phyloP scores from a whole-genome alignment of 495 filamentous ascomycete genomes.

The Staphylotrichum longicolle region DNA sequence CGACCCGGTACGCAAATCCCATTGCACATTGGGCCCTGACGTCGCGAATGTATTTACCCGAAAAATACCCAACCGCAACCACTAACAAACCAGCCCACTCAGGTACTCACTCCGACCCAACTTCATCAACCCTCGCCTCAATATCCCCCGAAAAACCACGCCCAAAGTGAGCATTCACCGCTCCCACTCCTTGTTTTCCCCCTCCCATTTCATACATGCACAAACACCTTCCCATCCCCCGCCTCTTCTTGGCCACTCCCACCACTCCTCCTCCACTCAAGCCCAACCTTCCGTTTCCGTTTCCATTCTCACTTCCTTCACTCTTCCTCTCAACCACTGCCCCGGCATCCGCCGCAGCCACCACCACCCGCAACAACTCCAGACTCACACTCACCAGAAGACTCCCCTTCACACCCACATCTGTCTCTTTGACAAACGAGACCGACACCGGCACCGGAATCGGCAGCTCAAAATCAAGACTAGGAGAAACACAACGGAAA shows the following conservation, averaged over 20 bases:
- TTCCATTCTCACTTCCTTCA: no score
- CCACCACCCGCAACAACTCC: background rate
- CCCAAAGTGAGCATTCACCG: background rate
- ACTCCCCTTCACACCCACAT: background rate
- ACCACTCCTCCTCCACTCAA: no score
- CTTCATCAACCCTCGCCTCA: background rate
- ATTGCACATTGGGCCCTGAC: background rate
- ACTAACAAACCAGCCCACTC: no score
- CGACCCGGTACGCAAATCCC: no score
- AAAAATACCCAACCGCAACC: conserved; percentile 6
- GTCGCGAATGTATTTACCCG: background rate
- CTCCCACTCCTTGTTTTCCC: background rate
- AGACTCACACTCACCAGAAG: background rate
- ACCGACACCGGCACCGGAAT: no score
- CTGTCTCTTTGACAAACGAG: background rate
- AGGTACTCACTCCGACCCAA: background rate
- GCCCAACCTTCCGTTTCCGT: no score
- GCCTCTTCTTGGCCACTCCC: background rate
- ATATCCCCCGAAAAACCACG: no score
- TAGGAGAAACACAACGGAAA: no score
- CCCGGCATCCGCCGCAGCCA: background rate
- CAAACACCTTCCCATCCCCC: background rate
- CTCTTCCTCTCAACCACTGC: no score
- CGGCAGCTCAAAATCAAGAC: no score
- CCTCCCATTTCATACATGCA: background rate